Evolutionary conservation across 202 grass and related monocot species (phyloP).

Genomic region (Saccharum hybrid): DNA sequence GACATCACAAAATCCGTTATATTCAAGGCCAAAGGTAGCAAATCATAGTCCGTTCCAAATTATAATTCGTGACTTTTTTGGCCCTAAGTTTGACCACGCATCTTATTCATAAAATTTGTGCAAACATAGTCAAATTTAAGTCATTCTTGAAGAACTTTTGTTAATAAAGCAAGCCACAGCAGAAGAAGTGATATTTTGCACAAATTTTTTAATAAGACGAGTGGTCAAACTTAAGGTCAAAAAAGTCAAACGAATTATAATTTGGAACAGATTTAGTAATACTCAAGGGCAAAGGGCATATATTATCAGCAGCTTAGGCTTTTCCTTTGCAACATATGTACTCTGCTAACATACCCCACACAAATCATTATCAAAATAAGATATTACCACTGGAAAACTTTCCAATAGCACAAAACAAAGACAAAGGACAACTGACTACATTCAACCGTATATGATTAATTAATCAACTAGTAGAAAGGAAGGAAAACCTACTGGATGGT

Average conservation of each 20-base stretch:
- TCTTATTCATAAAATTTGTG: too few relatives aligned
- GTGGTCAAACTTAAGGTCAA: too few relatives aligned
- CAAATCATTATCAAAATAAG: constrained; percentile 29
- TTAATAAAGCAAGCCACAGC: too few relatives aligned
- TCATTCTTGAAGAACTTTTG: too few relatives aligned
- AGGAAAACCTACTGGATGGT: constrained; percentile 63
- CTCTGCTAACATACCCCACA: neutral
- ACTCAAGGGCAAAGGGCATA: neutral
- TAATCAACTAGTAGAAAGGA: constrained; percentile 18
- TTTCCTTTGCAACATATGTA: neutral
- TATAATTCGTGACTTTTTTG: too few relatives aligned
- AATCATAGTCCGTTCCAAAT: neutral
- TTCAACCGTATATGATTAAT: neutral
- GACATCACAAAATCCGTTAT: neutral
- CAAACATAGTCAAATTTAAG: too few relatives aligned
- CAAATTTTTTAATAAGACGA: too few relatives aligned
- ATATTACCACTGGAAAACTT: neutral
- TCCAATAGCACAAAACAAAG: neutral
- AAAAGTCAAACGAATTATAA: too few relatives aligned
- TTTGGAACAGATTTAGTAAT: neutral
- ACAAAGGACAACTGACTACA: neutral
- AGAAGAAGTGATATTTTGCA: too few relatives aligned
- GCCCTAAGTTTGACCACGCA: too few relatives aligned
- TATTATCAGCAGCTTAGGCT: neutral
- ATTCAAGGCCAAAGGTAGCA: neutral